Evolutionary conservation across 805 yeast species (phyloP).

Genomic region (Candida montana): DNA sequence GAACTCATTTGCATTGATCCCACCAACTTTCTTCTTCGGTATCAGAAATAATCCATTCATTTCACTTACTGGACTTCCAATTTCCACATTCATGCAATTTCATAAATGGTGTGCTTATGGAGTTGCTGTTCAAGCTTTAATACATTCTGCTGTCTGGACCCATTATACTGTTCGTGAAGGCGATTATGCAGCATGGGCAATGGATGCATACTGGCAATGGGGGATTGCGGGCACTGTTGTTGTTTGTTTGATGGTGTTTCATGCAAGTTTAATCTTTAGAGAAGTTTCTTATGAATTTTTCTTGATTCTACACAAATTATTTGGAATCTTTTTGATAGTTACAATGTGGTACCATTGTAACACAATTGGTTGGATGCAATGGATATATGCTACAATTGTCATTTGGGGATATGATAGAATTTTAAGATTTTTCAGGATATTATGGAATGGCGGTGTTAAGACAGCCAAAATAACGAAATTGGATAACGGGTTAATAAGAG

Average conservation of each 20-base stretch:
- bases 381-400: slow-evolving; percentile 48
- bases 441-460: slow-evolving; percentile 55
- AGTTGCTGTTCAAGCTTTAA: slow-evolving; percentile 40
- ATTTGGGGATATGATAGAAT: slow-evolving; percentile 71
- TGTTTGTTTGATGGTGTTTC: slow-evolving; percentile 40
- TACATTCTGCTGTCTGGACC: slow-evolving; percentile 58
- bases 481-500: slow-evolving; percentile 35
- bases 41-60: slow-evolving; percentile 69
- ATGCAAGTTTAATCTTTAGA: slow-evolving; percentile 47
- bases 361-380: slow-evolving; percentile 45
- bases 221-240: slow-evolving; percentile 45
- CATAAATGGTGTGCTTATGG: slow-evolving; percentile 66
- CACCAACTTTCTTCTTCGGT: slow-evolving; percentile 57
- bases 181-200: slow-evolving; percentile 35
- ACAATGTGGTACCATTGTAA: slow-evolving; percentile 58
- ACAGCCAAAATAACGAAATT: slow-evolving; percentile 34
- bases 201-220: slow-evolving; percentile 42
- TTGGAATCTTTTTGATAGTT: slow-evolving; percentile 48
- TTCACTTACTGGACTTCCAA: slow-evolving; percentile 53
- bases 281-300: slow-evolving; percentile 55
- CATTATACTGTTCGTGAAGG: slow-evolving; percentile 37
- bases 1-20: slow-evolving; percentile 47
- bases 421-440: slow-evolving; percentile 48
- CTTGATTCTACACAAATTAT: slow-evolving; percentile 47
- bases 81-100: slow-evolving; percentile 49